Conservation (phyloP, 257 asterid genomes). For the Solanum sparsipilum region DNA sequence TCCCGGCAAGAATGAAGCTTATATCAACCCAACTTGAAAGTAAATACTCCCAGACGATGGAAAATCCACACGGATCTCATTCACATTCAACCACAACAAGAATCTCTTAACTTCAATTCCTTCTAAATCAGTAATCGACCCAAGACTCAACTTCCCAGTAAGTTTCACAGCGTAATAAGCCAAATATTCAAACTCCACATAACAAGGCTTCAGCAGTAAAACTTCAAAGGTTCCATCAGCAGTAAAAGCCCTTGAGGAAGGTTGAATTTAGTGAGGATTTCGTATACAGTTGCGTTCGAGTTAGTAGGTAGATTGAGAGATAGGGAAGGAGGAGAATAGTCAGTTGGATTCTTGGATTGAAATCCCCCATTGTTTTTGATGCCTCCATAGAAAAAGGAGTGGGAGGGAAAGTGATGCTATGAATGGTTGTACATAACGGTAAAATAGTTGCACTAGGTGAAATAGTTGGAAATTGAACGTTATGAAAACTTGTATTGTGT, state of each 20-base stretch:
- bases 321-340: not conserved
- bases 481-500: no score
- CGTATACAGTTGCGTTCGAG: constrained; percentile 32
- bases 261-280: constrained; percentile 47
- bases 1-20: constrained; percentile 57
- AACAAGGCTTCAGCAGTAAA: constrained; percentile 35
- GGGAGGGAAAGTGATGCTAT: not conserved
- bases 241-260: not conserved
- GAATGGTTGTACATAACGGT: not conserved
- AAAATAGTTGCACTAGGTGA: not conserved
- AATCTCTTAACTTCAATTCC: constrained; percentile 78
- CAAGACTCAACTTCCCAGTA: constrained; percentile 59
- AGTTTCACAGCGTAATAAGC: constrained; percentile 66
- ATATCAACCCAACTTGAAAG: constrained; percentile 50
- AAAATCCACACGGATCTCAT: constrained; percentile 41
- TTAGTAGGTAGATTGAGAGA: not conserved
- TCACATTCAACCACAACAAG: constrained; percentile 81
- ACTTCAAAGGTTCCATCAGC: constrained; percentile 59
- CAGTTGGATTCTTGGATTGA: not conserved
- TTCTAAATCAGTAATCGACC: constrained; percentile 51
- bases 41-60: constrained; percentile 28
- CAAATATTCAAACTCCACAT: constrained; percentile 67
- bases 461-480: no score
- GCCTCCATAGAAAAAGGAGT: not conserved
- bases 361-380: not conserved